A percentile compares a stretch with the other conserved stretches of the same genome.
These are phyloP conservation scores for Pleoardoris graminearum DNA, from an alignment of 2,329 filamentous ascomycete species.

Conservation along the genomic window DNA sequence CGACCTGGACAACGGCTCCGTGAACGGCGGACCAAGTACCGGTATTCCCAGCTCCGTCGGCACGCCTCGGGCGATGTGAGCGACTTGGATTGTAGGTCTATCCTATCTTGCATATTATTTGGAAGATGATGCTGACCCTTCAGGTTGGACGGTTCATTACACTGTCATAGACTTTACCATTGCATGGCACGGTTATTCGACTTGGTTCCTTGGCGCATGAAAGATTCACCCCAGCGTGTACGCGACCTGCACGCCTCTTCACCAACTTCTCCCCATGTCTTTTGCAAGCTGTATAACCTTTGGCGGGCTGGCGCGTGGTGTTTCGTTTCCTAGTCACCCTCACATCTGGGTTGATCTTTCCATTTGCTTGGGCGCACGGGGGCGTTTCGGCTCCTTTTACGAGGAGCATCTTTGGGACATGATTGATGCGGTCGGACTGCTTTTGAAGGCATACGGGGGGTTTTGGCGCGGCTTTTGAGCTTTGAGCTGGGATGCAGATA, in stretches of 20 bases:
- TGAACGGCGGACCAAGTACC: constrained; percentile 51
- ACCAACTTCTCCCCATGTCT: constrained; percentile 1
- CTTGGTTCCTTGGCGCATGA: neutral
- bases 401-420: neutral
- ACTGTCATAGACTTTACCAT: constrained; percentile 6
- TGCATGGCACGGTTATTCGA: neutral
- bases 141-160: constrained; percentile 2
- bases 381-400: neutral
- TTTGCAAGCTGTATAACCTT: constrained; percentile 12
- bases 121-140: neutral
- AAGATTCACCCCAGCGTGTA: neutral
- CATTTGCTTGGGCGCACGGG: neutral
- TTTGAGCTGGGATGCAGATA: neutral
- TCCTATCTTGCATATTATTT: neutral
- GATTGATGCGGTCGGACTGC: neutral
- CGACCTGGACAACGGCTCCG: constrained; percentile 55
- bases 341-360: too few species aligned
- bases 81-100: constrained; percentile 11
- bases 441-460: neutral
- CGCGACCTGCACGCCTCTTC: constrained; percentile 2
- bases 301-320: constrained; percentile 6
- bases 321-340: neutral
- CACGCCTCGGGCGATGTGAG: constrained; percentile 29
- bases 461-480: neutral
- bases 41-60: constrained; percentile 38